Base-by-base conservation (phyloP, 495 filamentous ascomycete species). In the Astrothelium macrocarpum region DNA sequence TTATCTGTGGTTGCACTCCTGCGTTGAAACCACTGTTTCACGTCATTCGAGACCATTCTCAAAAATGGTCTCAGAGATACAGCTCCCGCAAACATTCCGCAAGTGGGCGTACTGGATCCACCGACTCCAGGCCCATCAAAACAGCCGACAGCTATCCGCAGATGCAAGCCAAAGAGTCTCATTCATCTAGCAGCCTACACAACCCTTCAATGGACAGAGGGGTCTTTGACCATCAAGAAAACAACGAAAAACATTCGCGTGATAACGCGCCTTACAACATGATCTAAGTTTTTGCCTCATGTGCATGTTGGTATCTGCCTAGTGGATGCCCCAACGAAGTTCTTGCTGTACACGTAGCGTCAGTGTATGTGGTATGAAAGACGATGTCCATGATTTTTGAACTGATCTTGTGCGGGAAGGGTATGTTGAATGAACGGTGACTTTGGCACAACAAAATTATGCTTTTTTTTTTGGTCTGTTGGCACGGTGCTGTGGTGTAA, bases 1-100 rank as follows among this genome's bases (percentile, higher is more conserved):
- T 78, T 14, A 74, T 77, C 12, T 78, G 76, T 59, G 71, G 71
- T 36, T 76, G 75, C 59, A 71, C 66, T 16, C 71, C 73, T 1
- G 70, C 74, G 1, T 72, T 77, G 43, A 72, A 67, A 16, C 74
- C 73, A 31, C 62, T 75, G 20, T 64, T 72, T 62, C 49, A 56
- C 49, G 29, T 5, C 16, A 26, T 56, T 1, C 12, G 20, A 25
- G 49, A 56, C 25, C 49, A 29, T 9, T 56, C 49, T 56, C 49
- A 56, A 2, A 56, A 29, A 29, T 56, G 49, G 49, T 56, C 49
- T 5, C 5, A 56, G 25, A 26, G 25, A 29, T 56, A 56, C 25
- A 29, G 49, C 25, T 56, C 49, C 7, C 49, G 25, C 20, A 56
- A 56, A 56, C n/a, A 56, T 29, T 56, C 49, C 5, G 11, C 49